Evolutionary conservation across 352 stramenopile species (phyloP).

Genomic region (Pythium apleroticum): DNA sequence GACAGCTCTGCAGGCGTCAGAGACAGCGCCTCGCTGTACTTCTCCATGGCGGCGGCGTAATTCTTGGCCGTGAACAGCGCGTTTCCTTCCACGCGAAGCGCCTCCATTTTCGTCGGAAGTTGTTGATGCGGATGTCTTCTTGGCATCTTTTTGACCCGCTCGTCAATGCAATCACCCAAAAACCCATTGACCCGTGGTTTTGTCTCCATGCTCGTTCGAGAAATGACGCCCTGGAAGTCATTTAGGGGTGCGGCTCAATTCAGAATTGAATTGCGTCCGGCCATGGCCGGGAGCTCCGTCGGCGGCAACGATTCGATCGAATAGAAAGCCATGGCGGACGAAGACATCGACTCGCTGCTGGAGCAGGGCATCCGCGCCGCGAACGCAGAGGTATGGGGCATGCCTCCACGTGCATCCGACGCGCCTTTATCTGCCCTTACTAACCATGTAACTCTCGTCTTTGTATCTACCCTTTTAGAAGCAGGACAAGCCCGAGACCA

Average conservation of each 20-base stretch:
- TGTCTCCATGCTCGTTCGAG: not conserved
- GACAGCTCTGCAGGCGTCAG: constrained; percentile 10
- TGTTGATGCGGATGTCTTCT: not conserved
- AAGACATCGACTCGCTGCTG: constrained; percentile 83
- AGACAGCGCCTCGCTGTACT: constrained; percentile 64
- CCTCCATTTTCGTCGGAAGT: constrained; percentile 41
- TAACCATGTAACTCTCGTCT: constrained; percentile 13
- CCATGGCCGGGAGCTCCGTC: constrained; percentile 3
- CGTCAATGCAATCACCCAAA: constrained; percentile 2
- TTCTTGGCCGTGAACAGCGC: constrained; percentile 76
- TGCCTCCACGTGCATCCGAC: not conserved
- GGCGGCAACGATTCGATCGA: constrained; percentile 6
- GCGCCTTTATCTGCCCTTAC: not conserved
- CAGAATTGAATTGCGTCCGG: constrained; percentile 10
- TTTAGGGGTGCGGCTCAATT: constrained; percentile 1
- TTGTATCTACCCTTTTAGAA: constrained; percentile 21
- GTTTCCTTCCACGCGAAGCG: constrained; percentile 66
- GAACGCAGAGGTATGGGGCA: constrained; percentile 38
- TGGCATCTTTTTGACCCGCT: constrained; percentile 4
- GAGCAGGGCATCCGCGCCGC: constrained; percentile 68
- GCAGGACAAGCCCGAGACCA: constrained; percentile 18
- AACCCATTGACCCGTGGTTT: not conserved
- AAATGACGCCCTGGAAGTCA: constrained; percentile 18
- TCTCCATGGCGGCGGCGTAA: constrained; percentile 51
- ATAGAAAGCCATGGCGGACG: constrained; percentile 40